Evolutionary conservation across 495 filamentous ascomycete species (phyloP), one percentile per base, ranked within the genome.

Genomic region (Aspergillus egyptiacus): DNA sequence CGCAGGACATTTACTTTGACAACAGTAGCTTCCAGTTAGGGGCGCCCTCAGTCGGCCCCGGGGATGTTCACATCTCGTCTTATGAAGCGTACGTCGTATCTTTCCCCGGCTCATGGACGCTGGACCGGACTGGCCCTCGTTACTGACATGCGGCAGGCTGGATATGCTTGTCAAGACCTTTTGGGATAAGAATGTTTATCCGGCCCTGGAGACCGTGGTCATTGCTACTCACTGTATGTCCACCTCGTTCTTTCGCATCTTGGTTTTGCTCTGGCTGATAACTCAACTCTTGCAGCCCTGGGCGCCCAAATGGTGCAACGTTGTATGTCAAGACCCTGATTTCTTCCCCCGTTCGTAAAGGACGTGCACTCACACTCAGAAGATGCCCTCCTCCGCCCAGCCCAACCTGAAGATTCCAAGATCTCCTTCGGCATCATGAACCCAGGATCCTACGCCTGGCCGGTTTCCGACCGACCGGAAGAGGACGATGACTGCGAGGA

Each of bases 281-380:
- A 6, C 36, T 22, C 36, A 23, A 10, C 28, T 31, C 11, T 7
- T 18, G 5, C 20, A 39, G 36, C 36, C 5, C 36, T 39, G 20
- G 36, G 36, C 19, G 36, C n/a, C 19, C 36, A 39, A 25, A 39
- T 39, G 36, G 22, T n/a, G 10, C 36, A 39, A n/a, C 36, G 36
- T 3, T 39, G 36, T 39, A 39, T 5, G 36, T 24, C 17, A n/a
- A 5, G 10, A 3, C 34, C 34, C 34, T 8, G 31, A 11, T 17
- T 17, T 10, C 9, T 37, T 22, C 20, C 20, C 36, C 19, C 11
- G 14, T 39, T 2, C 10, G 10, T 24, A 24, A 10, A 10, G 18
- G 5, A 5, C 5, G 4, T 11, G n/a, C 17, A 36, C 34, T 36
- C 2, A 38, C 35, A 18, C 17, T 5, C 35, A 6, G 1, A 7